phyloP scores from a whole-genome alignment of 345 rosid genomes.

The Triadica sebifera region DNA sequence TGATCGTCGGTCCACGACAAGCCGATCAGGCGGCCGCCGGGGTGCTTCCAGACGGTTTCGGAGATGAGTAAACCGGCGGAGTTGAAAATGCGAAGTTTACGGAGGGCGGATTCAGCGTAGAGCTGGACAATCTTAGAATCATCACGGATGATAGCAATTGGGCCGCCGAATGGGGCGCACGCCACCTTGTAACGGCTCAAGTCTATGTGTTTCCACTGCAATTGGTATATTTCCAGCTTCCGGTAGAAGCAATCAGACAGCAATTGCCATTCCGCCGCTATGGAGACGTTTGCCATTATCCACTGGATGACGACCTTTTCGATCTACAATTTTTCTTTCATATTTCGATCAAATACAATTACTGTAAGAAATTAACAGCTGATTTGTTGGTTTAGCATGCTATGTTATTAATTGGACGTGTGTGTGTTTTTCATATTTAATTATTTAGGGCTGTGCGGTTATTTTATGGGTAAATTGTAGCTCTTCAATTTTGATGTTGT shows the following conservation, averaged over 20 bases:
- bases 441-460: too few relatives aligned
- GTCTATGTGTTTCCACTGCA: constrained; percentile 91
- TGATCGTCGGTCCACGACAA: constrained; percentile 97
- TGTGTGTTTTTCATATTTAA: too few relatives aligned
- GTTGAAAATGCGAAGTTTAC: constrained; percentile 90
- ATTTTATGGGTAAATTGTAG: too few relatives aligned
- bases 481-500: too few relatives aligned
- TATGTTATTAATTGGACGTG: too few relatives aligned
- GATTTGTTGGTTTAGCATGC: too few relatives aligned
- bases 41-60: constrained; percentile 89
- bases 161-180: constrained; percentile 90
- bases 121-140: constrained; percentile 99
- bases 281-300: constrained; percentile 81
- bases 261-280: constrained; percentile 98
- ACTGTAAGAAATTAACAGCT: too few relatives aligned
- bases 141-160: constrained; percentile 90
- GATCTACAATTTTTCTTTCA: background rate
- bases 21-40: constrained; percentile 87
- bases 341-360: too few relatives aligned
- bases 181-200: constrained; percentile 87
- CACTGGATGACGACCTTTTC: background rate
- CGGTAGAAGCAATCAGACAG: constrained; percentile 80
- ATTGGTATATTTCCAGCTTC: constrained; percentile 78
- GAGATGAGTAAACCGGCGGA: constrained; percentile 76
- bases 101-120: constrained; percentile 90